Conservation (phyloP, 1,139 yeast species). For the Candida frijolesensis region DNA sequence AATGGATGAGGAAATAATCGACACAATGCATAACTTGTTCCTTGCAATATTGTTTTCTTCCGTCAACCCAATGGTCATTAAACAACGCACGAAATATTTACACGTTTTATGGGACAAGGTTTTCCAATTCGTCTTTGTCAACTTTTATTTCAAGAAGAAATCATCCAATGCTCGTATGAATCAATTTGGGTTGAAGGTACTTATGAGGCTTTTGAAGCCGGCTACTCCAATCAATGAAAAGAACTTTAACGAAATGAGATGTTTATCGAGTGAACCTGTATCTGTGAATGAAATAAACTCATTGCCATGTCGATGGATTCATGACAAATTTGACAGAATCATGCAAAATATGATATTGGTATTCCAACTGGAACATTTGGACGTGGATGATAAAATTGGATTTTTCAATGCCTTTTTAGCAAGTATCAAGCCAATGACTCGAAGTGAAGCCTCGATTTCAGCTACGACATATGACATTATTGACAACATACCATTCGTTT, state of each 20-base stretch:
- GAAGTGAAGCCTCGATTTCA: constrained; percentile 31
- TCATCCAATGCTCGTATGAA: constrained; percentile 26
- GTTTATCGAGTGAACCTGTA: constrained; percentile 37
- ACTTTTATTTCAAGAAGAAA: constrained; percentile 36
- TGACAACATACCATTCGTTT: constrained; percentile 31
- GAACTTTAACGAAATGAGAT: constrained; percentile 30
- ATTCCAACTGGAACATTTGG: constrained; percentile 26
- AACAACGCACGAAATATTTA: constrained; percentile 26
- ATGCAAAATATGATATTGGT: constrained; percentile 28
- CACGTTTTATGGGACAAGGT: constrained; percentile 44
- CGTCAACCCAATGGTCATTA: constrained; percentile 25
- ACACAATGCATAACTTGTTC: constrained; percentile 32
- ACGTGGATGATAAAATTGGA: constrained; percentile 28
- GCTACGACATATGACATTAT: constrained; percentile 33
- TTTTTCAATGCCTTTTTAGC: constrained; percentile 29
- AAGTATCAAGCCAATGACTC: constrained; percentile 27
- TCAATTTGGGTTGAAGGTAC: constrained; percentile 28
- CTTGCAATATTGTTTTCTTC: constrained; percentile 36
- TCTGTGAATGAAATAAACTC: constrained; percentile 32
- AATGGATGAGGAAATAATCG: constrained; percentile 28
- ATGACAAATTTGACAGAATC: constrained; percentile 32
- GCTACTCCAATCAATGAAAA: constrained; percentile 23
- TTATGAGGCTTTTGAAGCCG: constrained; percentile 27
- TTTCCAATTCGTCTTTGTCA: constrained; percentile 32
- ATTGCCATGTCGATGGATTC: constrained; percentile 38